Evolutionary conservation across 352 stramenopile species (phyloP).

Genomic region (Pythium sukuiense): DNA sequence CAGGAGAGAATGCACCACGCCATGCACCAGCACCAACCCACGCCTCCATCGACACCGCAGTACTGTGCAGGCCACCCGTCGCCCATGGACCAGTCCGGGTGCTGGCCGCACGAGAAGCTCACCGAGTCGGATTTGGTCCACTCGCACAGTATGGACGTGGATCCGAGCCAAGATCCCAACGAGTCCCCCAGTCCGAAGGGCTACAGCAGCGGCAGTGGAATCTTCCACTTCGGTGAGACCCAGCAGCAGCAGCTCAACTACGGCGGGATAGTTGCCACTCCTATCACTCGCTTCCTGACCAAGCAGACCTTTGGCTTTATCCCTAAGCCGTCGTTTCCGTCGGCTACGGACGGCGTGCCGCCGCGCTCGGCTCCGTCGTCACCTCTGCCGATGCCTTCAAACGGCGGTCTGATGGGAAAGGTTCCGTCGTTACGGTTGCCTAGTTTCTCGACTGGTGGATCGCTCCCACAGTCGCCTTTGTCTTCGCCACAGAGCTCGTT

Average conservation of each 20-base stretch:
- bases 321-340: slow-evolving; percentile 41
- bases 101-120: slow-evolving; percentile 29
- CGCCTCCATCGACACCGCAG: not conserved
- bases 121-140: slow-evolving; percentile 16
- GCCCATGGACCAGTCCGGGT: not conserved
- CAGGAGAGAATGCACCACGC: slow-evolving; percentile 3
- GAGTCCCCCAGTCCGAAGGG: slow-evolving; percentile 18
- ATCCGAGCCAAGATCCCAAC: slow-evolving; percentile 22
- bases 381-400: slow-evolving; percentile 9
- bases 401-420: slow-evolving; percentile 16
- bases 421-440: slow-evolving; percentile 51
- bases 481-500: slow-evolving; percentile 35
- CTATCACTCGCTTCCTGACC: slow-evolving; percentile 51
- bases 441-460: slow-evolving; percentile 28
- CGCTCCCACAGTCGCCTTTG: slow-evolving; percentile 17
- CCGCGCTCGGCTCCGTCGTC: slow-evolving; percentile 21
- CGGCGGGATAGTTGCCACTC: slow-evolving; percentile 12
- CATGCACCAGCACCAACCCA: slow-evolving; percentile 1
- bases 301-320: slow-evolving; percentile 66
- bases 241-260: not conserved
- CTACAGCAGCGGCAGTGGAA: slow-evolving; percentile 7
- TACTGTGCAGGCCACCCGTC: not conserved
- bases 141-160: slow-evolving; percentile 22
- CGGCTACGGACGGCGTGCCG: slow-evolving; percentile 26
- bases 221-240: slow-evolving; percentile 25